Evolutionary conservation across 169 alveolate species (phyloP), one percentile per base, ranked within the genome.

Genomic region (Plasmodium knowlesi): DNA sequence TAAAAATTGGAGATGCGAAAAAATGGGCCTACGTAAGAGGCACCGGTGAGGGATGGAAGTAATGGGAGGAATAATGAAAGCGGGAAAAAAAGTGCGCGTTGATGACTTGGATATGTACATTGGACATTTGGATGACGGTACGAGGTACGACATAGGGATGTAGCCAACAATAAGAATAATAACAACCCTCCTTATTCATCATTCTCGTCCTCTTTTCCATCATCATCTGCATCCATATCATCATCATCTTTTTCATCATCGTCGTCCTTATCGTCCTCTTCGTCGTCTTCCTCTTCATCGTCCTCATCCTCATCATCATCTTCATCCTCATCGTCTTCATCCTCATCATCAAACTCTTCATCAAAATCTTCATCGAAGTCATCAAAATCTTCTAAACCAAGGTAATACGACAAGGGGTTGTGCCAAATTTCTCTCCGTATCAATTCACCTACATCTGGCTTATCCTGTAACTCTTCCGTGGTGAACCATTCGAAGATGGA

Each of bases 381-480:
- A 12, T 95, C 96, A 79, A 88, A 95, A 46, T 94, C 97, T 25
- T 96, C 96, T 57, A 97, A 80, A 8, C 96, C 98, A 72, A 95
- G 54, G 82, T 96, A 97, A 84, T 97, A 97, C 16, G 98, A 96
- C 30, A 97, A 95, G 14, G 99, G 99, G 1, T 98, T 97, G 93
- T 97, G 99, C 98, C 98, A 97, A n/a, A 97, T 95, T 86, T 97
- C 99, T 90, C 99, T 83, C 76, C 99, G 83, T n/a, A 97, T 95
- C 0, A 97, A 95, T 90, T 97, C 99, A 1, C 99, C 99, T 28
- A 97, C 95, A 81, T 97, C 98, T 3, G 97, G 97, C n/a, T 96
- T 74, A 72, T 96, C 96, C n/a, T 95, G 94, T 95, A 96, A 94
- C 61, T 96, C 98, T 8, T 96, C 98, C 37, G 96, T 94, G 28